phyloP scores from a whole-genome alignment of 257 asterid species.

The Agastache rugosa region DNA sequence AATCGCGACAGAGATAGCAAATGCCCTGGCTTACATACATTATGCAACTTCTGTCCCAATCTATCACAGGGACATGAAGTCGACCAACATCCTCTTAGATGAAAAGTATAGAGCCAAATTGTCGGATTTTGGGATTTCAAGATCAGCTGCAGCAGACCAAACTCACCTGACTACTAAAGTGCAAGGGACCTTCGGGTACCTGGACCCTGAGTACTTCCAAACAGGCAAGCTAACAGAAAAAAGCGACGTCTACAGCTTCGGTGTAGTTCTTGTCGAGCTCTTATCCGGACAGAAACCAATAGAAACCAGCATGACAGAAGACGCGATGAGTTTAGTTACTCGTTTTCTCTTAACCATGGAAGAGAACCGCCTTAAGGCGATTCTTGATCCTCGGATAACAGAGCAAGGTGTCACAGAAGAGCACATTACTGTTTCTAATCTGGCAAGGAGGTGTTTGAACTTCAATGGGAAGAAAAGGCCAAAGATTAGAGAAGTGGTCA shows the following conservation, averaged over 20 bases:
- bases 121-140: constrained; percentile 51
- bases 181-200: too few species aligned
- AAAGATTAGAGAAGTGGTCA: constrained; percentile 43
- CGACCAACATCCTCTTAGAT: constrained; percentile 47
- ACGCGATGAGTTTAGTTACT: constrained; percentile 38
- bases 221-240: constrained; percentile 32
- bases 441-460: constrained; percentile 44
- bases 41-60: constrained; percentile 44
- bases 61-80: constrained; percentile 49
- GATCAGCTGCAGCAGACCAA: constrained; percentile 32
- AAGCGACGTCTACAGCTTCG: constrained; percentile 49
- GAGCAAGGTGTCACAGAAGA: constrained; percentile 39
- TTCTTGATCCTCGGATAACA: constrained; percentile 11
- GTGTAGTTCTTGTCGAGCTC: constrained; percentile 49
- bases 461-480: constrained; percentile 47
- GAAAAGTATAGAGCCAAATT: constrained; percentile 44
- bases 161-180: neutral
- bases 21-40: constrained; percentile 47
- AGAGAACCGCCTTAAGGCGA: neutral
- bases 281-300: constrained; percentile 43
- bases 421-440: constrained; percentile 33
- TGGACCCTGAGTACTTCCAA: neutral
- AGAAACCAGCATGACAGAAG: constrained; percentile 21
- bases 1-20: constrained; percentile 44
- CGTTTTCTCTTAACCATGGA: constrained; percentile 34